Conservation (phyloP, 495 filamentous ascomycete genomes). For the Gamarada debralockiae region DNA sequence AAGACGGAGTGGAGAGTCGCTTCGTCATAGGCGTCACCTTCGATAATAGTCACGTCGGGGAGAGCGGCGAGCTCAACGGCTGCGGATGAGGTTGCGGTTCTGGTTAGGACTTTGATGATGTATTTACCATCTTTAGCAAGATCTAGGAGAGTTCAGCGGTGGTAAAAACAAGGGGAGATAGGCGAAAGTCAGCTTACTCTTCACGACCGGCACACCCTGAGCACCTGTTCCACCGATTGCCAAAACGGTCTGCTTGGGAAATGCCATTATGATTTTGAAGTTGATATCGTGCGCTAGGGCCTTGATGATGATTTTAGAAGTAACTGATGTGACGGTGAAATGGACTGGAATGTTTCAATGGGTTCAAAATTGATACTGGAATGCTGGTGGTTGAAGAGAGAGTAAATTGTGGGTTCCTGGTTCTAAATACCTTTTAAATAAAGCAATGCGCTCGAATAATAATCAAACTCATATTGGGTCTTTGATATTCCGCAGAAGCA, state of each 20-base stretch:
- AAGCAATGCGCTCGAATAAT: too few relatives aligned
- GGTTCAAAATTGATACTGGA: too few relatives aligned
- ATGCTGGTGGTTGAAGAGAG: too few relatives aligned
- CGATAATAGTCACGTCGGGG: constrained; percentile 30
- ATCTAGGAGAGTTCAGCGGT: constrained; percentile 25
- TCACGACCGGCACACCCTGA: constrained; percentile 47
- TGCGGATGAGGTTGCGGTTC: constrained; percentile 34
- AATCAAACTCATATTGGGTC: too few relatives aligned
- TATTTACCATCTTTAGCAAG: constrained; percentile 39
- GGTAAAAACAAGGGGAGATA: not conserved
- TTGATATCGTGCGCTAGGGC: too few relatives aligned
- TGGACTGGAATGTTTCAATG: too few relatives aligned
- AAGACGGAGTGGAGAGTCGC: constrained; percentile 32
- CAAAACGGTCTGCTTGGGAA: constrained; percentile 30
- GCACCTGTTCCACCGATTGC: constrained; percentile 53
- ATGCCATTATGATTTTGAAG: constrained; percentile 19
- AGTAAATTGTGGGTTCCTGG: too few relatives aligned
- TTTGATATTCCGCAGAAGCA: too few relatives aligned
- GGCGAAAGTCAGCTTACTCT: not conserved
- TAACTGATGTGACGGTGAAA: too few relatives aligned
- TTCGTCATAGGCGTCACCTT: constrained; percentile 34
- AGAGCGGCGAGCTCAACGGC: constrained; percentile 36
- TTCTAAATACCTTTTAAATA: too few relatives aligned
- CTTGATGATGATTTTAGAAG: too few relatives aligned
- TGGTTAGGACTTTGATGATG: constrained; percentile 44